Conservation (phyloP, 108 stramenopile genomes). For the Parietichytrium sp. region DNA sequence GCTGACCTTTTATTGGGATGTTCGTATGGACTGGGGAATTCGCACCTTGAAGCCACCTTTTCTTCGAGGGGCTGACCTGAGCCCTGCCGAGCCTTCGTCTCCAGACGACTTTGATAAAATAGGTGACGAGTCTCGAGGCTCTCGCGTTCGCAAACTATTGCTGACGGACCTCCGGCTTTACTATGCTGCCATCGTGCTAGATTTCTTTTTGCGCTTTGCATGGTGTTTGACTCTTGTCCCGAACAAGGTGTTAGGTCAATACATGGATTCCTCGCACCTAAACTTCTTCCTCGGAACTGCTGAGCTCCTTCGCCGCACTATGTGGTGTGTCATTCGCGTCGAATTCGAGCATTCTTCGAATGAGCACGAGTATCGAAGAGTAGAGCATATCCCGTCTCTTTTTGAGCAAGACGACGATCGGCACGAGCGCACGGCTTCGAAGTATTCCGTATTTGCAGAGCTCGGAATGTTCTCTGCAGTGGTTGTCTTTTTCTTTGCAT, state of each 20-base stretch:
- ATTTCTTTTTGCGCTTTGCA: neutral
- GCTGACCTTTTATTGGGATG: constrained; percentile 9
- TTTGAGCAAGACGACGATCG: neutral
- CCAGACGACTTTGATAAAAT: too few relatives aligned
- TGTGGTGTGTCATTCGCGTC: constrained; percentile 19
- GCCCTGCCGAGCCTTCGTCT: too few relatives aligned
- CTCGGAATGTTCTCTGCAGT: neutral
- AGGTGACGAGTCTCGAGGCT: too few relatives aligned
- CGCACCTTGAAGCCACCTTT: too few relatives aligned
- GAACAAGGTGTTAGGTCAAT: neutral
- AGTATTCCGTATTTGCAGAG: neutral
- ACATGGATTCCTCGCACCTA: neutral
- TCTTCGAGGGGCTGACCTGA: too few relatives aligned
- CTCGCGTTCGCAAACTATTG: too few relatives aligned
- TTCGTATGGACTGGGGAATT: neutral
- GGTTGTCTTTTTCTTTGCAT: neutral
- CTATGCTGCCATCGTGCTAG: constrained; percentile 7
- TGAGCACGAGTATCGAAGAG: neutral
- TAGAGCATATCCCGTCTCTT: neutral
- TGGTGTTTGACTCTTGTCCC: constrained; percentile 35
- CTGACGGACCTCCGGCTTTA: neutral
- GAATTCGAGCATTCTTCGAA: neutral
- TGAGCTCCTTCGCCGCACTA: constrained; percentile 15
- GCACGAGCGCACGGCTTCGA: neutral
- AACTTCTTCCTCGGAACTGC: neutral